phyloP scores from a whole-genome alignment of 2,329 filamentous ascomycete genomes.

The Fusarium abutilonis region DNA sequence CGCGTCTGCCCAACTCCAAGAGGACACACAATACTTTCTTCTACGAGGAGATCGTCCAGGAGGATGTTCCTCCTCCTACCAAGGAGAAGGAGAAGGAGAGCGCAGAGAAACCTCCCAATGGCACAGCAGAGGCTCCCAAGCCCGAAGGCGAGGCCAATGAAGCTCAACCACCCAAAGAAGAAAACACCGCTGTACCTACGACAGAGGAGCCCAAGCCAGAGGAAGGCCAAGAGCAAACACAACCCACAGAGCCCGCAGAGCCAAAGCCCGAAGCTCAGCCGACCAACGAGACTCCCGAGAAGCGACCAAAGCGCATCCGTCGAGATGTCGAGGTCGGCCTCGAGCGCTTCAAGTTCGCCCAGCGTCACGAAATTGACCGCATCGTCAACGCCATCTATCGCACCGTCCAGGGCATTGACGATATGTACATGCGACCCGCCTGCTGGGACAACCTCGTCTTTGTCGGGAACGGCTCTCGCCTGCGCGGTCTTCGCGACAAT shows the following conservation, averaged over 20 bases:
- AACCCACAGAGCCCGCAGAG: slow-evolving; percentile 37
- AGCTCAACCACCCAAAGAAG: slow-evolving; percentile 19
- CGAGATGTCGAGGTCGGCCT: slow-evolving; percentile 79
- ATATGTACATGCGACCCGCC: slow-evolving; percentile 82
- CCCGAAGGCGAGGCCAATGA: slow-evolving; percentile 29
- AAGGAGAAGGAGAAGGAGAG: slow-evolving; percentile 49
- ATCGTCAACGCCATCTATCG: slow-evolving; percentile 87
- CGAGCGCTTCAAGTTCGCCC: slow-evolving; percentile 76
- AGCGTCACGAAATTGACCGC: slow-evolving; percentile 78
- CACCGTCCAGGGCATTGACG: slow-evolving; percentile 82
- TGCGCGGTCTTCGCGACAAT: slow-evolving; percentile 86
- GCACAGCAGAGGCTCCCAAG: slow-evolving; percentile 26
- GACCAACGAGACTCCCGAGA: slow-evolving; percentile 51
- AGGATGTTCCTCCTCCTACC: slow-evolving; percentile 56
- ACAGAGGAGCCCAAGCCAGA: slow-evolving; percentile 39
- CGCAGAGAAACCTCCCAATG: slow-evolving; percentile 29
- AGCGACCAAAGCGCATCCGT: slow-evolving; percentile 65
- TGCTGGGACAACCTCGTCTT: slow-evolving; percentile 95
- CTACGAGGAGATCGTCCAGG: slow-evolving; percentile 74
- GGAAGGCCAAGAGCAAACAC: slow-evolving; percentile 37
- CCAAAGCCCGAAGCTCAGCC: slow-evolving; percentile 35
- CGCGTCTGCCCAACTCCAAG: slow-evolving; percentile 76
- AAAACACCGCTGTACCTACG: slow-evolving; percentile 5
- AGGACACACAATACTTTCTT: slow-evolving; percentile 74
- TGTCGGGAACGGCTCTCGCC: slow-evolving; percentile 82